These are phyloP conservation scores for Chloromonas sp. DNA, from an alignment of 163 green algal species.

Conservation along the genomic window DNA sequence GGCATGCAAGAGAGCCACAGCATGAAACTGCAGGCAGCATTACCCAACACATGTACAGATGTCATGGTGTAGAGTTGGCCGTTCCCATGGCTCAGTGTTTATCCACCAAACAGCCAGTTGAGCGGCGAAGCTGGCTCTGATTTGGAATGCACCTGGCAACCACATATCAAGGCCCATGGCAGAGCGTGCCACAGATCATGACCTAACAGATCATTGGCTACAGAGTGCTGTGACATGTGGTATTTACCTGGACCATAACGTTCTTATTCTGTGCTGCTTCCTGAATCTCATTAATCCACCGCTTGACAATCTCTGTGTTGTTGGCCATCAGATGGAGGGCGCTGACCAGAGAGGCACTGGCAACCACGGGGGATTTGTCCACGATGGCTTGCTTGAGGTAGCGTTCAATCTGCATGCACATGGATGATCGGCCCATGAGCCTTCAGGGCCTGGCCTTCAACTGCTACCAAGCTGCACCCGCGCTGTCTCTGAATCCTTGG, in stretches of 20 bases:
- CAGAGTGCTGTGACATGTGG: too few relatives aligned
- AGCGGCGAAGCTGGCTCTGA: too few relatives aligned
- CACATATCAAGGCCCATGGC: too few relatives aligned
- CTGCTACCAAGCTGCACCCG: too few relatives aligned
- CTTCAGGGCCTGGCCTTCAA: too few relatives aligned
- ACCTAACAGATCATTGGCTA: too few relatives aligned
- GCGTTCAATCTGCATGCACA: conserved; percentile 84
- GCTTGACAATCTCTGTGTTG: conserved; percentile 91
- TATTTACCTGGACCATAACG: conserved; percentile 64
- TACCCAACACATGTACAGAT: neutral
- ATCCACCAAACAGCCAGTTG: too few relatives aligned
- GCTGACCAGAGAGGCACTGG: conserved; percentile 82
- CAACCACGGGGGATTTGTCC: conserved; percentile 88
- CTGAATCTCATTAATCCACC: conserved; percentile 94
- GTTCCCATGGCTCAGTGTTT: too few relatives aligned
- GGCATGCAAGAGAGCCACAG: conserved; percentile 88
- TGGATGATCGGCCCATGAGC: neutral
- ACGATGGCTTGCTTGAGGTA: conserved; percentile 99
- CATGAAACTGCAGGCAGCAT: conserved; percentile 75
- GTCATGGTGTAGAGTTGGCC: too few relatives aligned
- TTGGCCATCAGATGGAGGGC: conserved; percentile 78
- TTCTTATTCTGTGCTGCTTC: conserved; percentile 85
- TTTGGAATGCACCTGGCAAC: too few relatives aligned
- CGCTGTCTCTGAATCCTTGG: too few relatives aligned
- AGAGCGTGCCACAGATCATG: too few relatives aligned